These are phyloP conservation scores for Nigrospora oryzae DNA, from an alignment of 2,329 filamentous ascomycete species.

Conservation along the genomic window DNA sequence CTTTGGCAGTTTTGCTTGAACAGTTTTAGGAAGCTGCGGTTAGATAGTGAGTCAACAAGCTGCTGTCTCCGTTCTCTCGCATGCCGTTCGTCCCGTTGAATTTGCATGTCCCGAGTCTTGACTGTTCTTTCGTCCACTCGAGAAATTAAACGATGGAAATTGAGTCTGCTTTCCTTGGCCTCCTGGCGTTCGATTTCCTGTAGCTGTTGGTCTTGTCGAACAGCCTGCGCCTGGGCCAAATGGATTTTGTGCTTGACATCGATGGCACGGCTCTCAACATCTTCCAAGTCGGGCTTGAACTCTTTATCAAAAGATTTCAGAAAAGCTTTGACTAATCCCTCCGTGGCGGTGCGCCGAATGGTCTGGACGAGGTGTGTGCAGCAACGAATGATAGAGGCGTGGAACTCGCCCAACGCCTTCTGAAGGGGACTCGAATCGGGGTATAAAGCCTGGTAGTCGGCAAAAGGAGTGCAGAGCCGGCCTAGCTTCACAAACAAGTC, in stretches of 20 bases:
- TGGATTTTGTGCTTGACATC: slow-evolving; percentile 15
- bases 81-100: not conserved
- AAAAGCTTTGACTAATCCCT: slow-evolving; percentile 11
- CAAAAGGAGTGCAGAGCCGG: slow-evolving; percentile 22
- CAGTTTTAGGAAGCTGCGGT: not conserved
- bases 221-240: slow-evolving; percentile 14
- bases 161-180: slow-evolving; percentile 3
- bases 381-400: slow-evolving; percentile 24
- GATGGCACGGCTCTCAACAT: slow-evolving; percentile 9
- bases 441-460: slow-evolving; percentile 26
- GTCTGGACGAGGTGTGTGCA: slow-evolving; percentile 22
- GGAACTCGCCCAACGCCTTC: slow-evolving; percentile 22
- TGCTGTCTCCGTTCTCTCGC: not conserved
- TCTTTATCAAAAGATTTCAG: slow-evolving; percentile 19
- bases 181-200: slow-evolving; percentile 10
- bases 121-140: not conserved
- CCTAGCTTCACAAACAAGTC: slow-evolving; percentile 25
- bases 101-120: not conserved
- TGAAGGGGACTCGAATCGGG: slow-evolving; percentile 22
- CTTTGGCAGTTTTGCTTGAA: not conserved
- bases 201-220: slow-evolving; percentile 12
- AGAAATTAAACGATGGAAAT: not conserved
- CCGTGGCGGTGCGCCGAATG: slow-evolving; percentile 15
- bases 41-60: not conserved
- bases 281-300: slow-evolving; percentile 14